Percentiles rank a stretch among this genome's conserved stretches.
Evolutionary conservation across 257 asterid species (phyloP).

Genomic region (Lithospermum erythrorhizon): DNA sequence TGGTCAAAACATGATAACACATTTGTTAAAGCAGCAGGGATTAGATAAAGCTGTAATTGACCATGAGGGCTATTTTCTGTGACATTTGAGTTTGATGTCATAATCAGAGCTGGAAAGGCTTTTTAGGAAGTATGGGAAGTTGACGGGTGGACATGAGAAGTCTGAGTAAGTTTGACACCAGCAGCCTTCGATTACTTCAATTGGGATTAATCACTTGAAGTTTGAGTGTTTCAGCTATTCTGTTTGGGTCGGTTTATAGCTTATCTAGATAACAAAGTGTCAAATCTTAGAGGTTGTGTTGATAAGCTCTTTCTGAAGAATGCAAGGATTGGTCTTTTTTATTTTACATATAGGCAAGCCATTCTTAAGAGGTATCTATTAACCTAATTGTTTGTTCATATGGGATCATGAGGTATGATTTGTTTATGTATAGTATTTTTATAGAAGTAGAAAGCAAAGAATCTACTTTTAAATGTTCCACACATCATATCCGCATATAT

Average conservation of each 20-base stretch:
- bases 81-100: constrained; percentile 1
- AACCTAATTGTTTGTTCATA: not conserved
- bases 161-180: constrained; percentile 14
- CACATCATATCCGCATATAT: not conserved
- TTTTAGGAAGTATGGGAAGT: constrained; percentile 2
- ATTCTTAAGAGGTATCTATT: too few species aligned
- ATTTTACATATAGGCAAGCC: too few species aligned
- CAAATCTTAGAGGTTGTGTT: not conserved
- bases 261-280: not conserved
- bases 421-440: not conserved
- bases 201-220: not conserved
- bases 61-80: constrained; percentile 1
- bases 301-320: not conserved
- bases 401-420: not conserved
- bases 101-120: not conserved
- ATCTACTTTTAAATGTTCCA: not conserved
- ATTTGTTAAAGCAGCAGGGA: constrained; percentile 3
- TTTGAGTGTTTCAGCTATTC: not conserved
- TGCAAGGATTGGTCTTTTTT: too few species aligned
- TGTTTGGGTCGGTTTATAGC: not conserved
- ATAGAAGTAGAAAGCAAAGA: not conserved
- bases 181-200: not conserved
- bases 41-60: not conserved
- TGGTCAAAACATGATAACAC: too few species aligned
- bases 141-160: constrained; percentile 5